phyloP scores from a whole-genome alignment of 78 protist genomes.

The Dictyostelium intermedium region DNA sequence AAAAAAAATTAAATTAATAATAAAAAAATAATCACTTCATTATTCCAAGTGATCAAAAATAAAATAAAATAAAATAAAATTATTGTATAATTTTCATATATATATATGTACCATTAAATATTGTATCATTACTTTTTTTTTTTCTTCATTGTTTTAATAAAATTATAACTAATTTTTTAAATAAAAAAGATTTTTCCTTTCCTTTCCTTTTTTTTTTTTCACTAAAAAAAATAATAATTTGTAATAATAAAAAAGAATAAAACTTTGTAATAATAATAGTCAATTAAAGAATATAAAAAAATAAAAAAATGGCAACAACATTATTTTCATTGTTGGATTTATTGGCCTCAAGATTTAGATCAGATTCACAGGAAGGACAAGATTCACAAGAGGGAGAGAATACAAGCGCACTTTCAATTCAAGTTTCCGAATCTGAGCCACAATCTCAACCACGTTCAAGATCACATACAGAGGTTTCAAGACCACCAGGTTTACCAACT shows the following conservation, averaged over 20 bases:
- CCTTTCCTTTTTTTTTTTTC: no score
- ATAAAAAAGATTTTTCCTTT: background rate
- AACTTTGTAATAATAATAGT: background rate
- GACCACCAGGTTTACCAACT: constrained; percentile 25
- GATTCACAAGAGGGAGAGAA: background rate
- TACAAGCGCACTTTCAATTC: background rate
- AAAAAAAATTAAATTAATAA: no score
- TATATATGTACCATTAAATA: background rate
- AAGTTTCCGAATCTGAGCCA: constrained; percentile 18
- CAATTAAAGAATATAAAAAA: background rate
- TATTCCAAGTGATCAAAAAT: background rate
- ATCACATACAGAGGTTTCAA: constrained; percentile 58
- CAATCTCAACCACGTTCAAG: constrained; percentile 75
- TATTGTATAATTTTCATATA: background rate
- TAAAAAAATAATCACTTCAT: no score
- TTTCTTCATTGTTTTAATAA: no score
- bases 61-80: background rate
- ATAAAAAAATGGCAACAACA: constrained; percentile 33
- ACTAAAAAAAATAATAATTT: background rate
- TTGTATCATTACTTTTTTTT: background rate
- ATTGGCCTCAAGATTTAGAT: constrained; percentile 61
- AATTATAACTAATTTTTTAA: background rate
- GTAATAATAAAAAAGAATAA: background rate
- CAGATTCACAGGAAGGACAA: constrained; percentile 17
- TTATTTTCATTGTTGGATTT: constrained; percentile 58